phyloP scores from a whole-genome alignment of 805 yeast species.

The Lipomyces chichibuensis region DNA sequence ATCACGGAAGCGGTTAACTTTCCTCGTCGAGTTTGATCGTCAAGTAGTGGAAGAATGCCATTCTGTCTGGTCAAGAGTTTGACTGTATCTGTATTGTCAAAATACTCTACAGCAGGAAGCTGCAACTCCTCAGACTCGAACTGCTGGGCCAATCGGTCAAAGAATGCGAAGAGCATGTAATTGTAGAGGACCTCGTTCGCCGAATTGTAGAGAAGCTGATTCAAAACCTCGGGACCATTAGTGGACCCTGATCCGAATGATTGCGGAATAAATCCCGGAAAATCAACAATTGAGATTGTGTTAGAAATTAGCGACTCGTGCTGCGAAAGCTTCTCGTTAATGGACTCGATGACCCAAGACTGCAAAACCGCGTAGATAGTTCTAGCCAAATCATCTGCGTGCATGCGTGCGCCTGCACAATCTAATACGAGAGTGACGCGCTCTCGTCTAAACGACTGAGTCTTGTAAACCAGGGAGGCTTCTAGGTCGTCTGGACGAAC shows the following conservation, averaged over 20 bases:
- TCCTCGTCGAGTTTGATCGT: conserved; percentile 46
- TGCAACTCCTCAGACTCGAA: conserved; percentile 50
- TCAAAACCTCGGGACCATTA: conserved; percentile 39
- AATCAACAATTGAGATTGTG: conserved; percentile 47
- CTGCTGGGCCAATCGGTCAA: conserved; percentile 46
- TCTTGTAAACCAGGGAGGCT: conserved; percentile 46
- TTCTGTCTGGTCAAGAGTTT: conserved; percentile 53
- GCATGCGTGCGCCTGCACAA: conserved; percentile 48
- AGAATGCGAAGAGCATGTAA: conserved; percentile 46
- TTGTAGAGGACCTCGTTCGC: conserved; percentile 50
- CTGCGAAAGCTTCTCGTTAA: conserved; percentile 45
- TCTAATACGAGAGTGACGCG: conserved; percentile 50
- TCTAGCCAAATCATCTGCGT: conserved; percentile 49
- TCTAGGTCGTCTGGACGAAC: conserved; percentile 46
- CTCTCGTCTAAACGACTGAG: conserved; percentile 45
- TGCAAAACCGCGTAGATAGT: conserved; percentile 47
- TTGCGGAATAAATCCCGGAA: conserved; percentile 48
- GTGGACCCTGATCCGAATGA: conserved; percentile 12
- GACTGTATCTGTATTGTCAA: conserved; percentile 60
- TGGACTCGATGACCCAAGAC: conserved; percentile 47
- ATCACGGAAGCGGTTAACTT: conserved; percentile 43
- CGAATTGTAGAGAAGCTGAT: conserved; percentile 48
- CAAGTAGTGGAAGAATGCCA: conserved; percentile 46
- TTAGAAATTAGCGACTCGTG: conserved; percentile 41
- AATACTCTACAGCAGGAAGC: conserved; percentile 59